phyloP scores from a whole-genome alignment of 805 yeast species.

The Geotrichum ghanense region DNA sequence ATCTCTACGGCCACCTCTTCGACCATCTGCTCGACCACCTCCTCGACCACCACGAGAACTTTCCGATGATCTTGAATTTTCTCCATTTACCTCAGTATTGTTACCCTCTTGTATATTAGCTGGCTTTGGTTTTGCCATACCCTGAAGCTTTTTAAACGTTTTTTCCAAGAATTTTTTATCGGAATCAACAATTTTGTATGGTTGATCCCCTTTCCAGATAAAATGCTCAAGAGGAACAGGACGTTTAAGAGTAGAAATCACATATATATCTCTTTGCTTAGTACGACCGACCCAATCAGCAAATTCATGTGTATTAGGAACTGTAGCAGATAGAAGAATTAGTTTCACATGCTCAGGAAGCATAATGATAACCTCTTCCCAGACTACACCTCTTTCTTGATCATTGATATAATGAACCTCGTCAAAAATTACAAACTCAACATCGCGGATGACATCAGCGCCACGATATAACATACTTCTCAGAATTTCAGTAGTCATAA shows the following conservation, averaged over 20 bases:
- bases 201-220: conserved; percentile 68
- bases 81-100: conserved; percentile 28
- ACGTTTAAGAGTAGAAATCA: conserved; percentile 89
- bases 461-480: conserved; percentile 94
- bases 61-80: conserved; percentile 25
- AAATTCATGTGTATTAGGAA: conserved; percentile 93
- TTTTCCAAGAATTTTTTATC: conserved; percentile 55
- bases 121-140: conserved; percentile 10
- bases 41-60: conserved; percentile 24
- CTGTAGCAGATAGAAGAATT: conserved; percentile 87
- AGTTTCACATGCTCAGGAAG: conserved; percentile 92
- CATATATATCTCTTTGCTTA: conserved; percentile 89
- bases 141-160: conserved; percentile 47
- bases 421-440: conserved; percentile 93
- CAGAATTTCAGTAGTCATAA: conserved; percentile 95
- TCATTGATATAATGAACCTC: conserved; percentile 98
- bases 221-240: conserved; percentile 90
- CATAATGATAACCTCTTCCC: conserved; percentile 99
- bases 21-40: conserved; percentile 23
- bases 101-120: conserved; percentile 17
- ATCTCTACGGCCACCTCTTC: conserved; percentile 31
- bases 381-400: conserved; percentile 93
- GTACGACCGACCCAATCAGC: conserved; percentile 99
- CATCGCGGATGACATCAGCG: conserved; percentile 92
- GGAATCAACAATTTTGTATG: conserved; percentile 65